These are phyloP conservation scores for Nakazawaea laoshanensis DNA, from an alignment of 805 yeast genomes.

Conservation along the genomic window DNA sequence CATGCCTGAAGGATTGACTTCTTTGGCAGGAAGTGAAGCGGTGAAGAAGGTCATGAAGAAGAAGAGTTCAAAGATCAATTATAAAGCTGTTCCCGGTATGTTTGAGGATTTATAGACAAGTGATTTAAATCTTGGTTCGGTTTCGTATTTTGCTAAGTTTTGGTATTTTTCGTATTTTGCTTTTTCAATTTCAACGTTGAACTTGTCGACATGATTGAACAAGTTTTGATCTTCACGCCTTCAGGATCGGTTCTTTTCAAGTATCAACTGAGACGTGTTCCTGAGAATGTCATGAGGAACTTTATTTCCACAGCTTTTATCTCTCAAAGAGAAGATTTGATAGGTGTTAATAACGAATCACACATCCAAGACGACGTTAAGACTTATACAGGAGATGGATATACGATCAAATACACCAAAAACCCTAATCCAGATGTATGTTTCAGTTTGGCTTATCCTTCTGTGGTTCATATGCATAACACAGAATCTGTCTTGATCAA, in stretches of 20 bases:
- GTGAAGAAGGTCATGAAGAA: conserved; percentile 62
- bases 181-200: too few species aligned
- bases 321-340: conserved; percentile 22
- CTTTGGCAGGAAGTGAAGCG: conserved; percentile 4
- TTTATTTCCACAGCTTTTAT: conserved; percentile 43
- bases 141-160: too few species aligned
- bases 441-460: conserved; percentile 33
- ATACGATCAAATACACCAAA: conserved; percentile 36
- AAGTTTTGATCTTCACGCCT: conserved; percentile 36
- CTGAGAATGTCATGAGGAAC: conserved; percentile 33
- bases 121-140: neutral
- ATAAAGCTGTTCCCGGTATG: conserved; percentile 62
- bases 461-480: conserved; percentile 24
- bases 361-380: conserved; percentile 13
- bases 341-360: conserved; percentile 17
- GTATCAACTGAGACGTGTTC: conserved; percentile 29
- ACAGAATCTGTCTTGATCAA: conserved; percentile 26
- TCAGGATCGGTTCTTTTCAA: conserved; percentile 46
- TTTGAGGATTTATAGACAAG: conserved; percentile 16
- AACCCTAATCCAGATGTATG: conserved; percentile 34
- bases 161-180: neutral
- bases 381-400: conserved; percentile 26
- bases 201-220: conserved; percentile 39
- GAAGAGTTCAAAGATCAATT: conserved; percentile 86
- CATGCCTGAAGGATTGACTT: conserved; percentile 26